These are phyloP conservation scores for Staphylotrichum longicolle DNA, from an alignment of 495 filamentous ascomycete genomes.

Conservation along the genomic window DNA sequence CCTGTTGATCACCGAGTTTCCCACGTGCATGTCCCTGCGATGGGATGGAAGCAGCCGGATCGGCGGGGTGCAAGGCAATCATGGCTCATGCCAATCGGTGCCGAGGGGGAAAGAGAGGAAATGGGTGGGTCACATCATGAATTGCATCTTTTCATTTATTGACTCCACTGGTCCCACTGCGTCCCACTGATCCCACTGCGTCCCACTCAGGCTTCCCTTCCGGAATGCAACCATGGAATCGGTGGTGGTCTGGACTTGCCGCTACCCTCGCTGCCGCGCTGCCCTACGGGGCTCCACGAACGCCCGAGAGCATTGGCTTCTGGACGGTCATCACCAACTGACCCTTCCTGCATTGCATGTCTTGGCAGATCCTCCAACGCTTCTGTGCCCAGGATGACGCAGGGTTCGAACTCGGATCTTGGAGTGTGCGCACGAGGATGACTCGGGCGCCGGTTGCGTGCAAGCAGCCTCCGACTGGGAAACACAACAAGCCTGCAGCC, in stretches of 20 bases:
- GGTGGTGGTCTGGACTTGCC: not conserved
- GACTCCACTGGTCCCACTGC: not conserved
- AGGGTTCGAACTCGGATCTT: too few relatives aligned
- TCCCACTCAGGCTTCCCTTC: not conserved
- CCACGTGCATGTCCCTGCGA: constrained; percentile 14
- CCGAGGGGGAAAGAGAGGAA: not conserved
- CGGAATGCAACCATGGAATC: constrained; percentile 9
- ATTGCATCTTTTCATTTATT: constrained; percentile 3
- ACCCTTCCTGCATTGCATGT: too few relatives aligned
- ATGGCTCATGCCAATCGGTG: constrained; percentile 1
- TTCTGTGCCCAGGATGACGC: too few relatives aligned
- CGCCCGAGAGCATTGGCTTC: not conserved
- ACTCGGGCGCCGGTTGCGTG: too few relatives aligned
- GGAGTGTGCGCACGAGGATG: too few relatives aligned
- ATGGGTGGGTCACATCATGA: not conserved
- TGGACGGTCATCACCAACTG: not conserved
- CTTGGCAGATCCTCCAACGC: too few relatives aligned
- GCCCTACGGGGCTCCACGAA: not conserved
- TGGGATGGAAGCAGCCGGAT: constrained; percentile 28
- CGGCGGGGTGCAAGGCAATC: constrained; percentile 12
- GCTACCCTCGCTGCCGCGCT: not conserved
- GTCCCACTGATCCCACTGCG: not conserved
- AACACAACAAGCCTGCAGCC: too few relatives aligned
- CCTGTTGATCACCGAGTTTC: constrained; percentile 6
- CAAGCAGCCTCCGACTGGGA: too few relatives aligned